A percentile compares a stretch with the other conserved stretches of the same genome.
phyloP scores from a whole-genome alignment of 805 yeast species.

The Myxozyma neglecta region DNA sequence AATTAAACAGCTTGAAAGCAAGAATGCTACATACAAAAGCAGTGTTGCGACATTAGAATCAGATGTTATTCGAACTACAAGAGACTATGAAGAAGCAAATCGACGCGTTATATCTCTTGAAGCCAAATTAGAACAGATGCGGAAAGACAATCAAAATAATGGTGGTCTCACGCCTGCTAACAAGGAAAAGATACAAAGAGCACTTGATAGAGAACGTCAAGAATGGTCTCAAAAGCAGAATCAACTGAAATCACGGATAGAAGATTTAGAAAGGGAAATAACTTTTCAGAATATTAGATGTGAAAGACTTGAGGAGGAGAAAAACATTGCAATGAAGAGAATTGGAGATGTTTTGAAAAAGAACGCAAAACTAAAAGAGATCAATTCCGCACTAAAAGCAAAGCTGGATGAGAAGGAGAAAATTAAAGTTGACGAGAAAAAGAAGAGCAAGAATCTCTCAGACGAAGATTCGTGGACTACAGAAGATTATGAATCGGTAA shows the following conservation, averaged over 20 bases:
- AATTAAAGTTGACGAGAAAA: background rate
- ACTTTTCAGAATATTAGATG: slow-evolving; percentile 4
- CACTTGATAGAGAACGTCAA: slow-evolving; percentile 23
- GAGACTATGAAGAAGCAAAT: slow-evolving; percentile 7
- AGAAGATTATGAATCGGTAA: background rate
- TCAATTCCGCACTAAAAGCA: slow-evolving; percentile 3
- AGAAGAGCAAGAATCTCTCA: background rate
- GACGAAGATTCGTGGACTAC: background rate
- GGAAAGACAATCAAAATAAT: background rate
- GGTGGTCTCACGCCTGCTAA: slow-evolving; percentile 10
- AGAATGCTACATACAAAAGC: slow-evolving; percentile 17
- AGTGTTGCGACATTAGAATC: slow-evolving; percentile 12
- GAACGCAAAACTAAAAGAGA: slow-evolving; percentile 6
- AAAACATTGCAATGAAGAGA: slow-evolving; percentile 15
- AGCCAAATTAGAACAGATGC: slow-evolving; percentile 18
- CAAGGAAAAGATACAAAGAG: slow-evolving; percentile 9
- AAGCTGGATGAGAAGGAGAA: background rate
- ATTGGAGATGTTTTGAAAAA: slow-evolving; percentile 10
- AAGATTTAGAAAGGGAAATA: slow-evolving; percentile 14
- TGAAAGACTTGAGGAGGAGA: slow-evolving; percentile 22
- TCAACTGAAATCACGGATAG: slow-evolving; percentile 11
- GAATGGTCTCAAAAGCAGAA: slow-evolving; percentile 21
- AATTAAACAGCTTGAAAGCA: slow-evolving; percentile 21
- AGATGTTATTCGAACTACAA: background rate
- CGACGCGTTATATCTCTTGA: slow-evolving; percentile 10